These are phyloP conservation scores for Pythium biforme DNA, from an alignment of 352 stramenopile species.

Conservation along the genomic window DNA sequence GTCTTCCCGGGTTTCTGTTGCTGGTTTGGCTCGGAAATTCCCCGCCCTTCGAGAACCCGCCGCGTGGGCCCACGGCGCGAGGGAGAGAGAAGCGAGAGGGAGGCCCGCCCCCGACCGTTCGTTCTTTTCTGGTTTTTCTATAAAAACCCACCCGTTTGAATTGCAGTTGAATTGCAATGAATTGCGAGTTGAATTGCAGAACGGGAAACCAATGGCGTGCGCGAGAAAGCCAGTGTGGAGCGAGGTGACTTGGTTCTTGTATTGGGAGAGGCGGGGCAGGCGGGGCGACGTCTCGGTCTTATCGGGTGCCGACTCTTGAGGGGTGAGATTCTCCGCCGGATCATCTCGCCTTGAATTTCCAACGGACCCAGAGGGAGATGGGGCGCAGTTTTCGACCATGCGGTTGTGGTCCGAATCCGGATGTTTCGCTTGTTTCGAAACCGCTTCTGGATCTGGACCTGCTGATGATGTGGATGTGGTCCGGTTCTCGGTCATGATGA, in stretches of 20 bases:
- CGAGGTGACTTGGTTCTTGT: slow-evolving; percentile 17
- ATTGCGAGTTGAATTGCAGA: slow-evolving; percentile 33
- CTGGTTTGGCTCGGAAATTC: slow-evolving; percentile 26
- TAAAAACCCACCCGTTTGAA: slow-evolving; percentile 37
- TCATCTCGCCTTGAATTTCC: slow-evolving; percentile 18
- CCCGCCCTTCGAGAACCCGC: slow-evolving; percentile 22
- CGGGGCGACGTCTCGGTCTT: slow-evolving; percentile 14
- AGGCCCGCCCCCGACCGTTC: slow-evolving; percentile 16
- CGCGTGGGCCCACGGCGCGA: slow-evolving; percentile 2
- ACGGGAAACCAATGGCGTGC: slow-evolving; percentile 27
- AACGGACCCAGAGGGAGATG: slow-evolving; percentile 6
- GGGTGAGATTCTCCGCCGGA: slow-evolving; percentile 10
- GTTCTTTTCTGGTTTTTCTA: slow-evolving; percentile 35
- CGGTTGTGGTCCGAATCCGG: slow-evolving; percentile 20
- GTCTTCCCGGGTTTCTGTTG: slow-evolving; percentile 31
- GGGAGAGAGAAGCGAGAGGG: slow-evolving; percentile 13
- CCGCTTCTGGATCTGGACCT: slow-evolving; percentile 22
- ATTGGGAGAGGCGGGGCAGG: slow-evolving; percentile 16
- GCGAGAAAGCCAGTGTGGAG: slow-evolving; percentile 12
- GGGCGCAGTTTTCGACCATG: slow-evolving; percentile 12
- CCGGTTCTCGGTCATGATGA: slow-evolving; percentile 15
- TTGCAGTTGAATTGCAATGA: slow-evolving; percentile 31
- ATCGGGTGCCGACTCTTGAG: not conserved
- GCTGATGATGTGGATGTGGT: slow-evolving; percentile 10
- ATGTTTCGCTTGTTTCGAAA: slow-evolving; percentile 17